Conservation (phyloP, 1,139 yeast genomes). For the Wickerhamiella infanticola region DNA sequence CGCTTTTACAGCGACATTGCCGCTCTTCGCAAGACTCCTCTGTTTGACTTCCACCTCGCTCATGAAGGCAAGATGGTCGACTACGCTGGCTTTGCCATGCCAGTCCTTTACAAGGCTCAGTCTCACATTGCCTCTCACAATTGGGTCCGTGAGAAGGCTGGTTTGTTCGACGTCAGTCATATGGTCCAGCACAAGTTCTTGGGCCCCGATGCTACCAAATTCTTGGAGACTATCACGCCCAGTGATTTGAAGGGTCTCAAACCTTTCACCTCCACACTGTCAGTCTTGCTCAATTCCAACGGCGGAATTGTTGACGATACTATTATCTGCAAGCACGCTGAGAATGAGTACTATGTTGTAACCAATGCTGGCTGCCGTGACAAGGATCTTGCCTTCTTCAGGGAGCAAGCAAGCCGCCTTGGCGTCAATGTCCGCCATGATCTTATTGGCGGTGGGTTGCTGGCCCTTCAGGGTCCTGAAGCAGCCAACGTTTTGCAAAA, state of each 20-base stretch:
- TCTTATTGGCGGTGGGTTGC: slow-evolving; percentile 56
- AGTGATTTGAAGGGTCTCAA: slow-evolving; percentile 49
- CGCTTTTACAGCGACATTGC: background rate
- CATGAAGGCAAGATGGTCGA: slow-evolving; percentile 86
- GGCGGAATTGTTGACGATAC: slow-evolving; percentile 86
- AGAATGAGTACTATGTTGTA: slow-evolving; percentile 74
- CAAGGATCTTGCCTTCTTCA: slow-evolving; percentile 55
- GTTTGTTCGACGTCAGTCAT: slow-evolving; percentile 90
- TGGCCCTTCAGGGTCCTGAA: slow-evolving; percentile 88
- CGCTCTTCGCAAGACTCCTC: slow-evolving; percentile 39
- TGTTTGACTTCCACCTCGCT: slow-evolving; percentile 62
- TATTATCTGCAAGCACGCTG: slow-evolving; percentile 70
- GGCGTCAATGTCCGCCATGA: slow-evolving; percentile 34
- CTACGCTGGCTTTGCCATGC: slow-evolving; percentile 92
- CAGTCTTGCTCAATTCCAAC: slow-evolving; percentile 55
- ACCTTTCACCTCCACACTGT: slow-evolving; percentile 51
- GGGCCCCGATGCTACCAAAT: slow-evolving; percentile 54
- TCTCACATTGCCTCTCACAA: slow-evolving; percentile 83
- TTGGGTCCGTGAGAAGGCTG: slow-evolving; percentile 82
- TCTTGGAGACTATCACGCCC: slow-evolving; percentile 72
- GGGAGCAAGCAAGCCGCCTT: slow-evolving; percentile 25
- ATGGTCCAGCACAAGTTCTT: slow-evolving; percentile 77
- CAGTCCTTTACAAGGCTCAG: slow-evolving; percentile 69
- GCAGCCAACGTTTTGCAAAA: slow-evolving; percentile 52
- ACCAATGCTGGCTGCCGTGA: slow-evolving; percentile 93